Conservation (phyloP, 176 grass and related monocot genomes). For the Panicum miliaceum region DNA sequence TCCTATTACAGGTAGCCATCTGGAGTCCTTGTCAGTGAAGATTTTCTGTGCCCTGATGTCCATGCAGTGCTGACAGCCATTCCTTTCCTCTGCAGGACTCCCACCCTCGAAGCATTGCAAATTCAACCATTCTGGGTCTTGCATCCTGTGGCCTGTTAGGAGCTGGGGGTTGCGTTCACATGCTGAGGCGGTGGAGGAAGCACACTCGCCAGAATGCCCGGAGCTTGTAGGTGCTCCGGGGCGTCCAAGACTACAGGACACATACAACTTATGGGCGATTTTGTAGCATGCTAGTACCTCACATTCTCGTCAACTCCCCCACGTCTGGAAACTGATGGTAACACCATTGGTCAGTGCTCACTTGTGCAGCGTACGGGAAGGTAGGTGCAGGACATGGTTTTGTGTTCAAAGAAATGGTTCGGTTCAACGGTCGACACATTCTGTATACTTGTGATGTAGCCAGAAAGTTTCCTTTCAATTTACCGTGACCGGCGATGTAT, state of each 20-base stretch:
- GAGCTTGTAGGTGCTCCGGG: slow-evolving; percentile 41
- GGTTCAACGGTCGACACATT: not conserved
- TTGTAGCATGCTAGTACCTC: slow-evolving; percentile 18
- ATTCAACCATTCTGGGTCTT: slow-evolving; percentile 75
- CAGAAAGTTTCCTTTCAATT: not conserved
- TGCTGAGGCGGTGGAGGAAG: slow-evolving; percentile 73
- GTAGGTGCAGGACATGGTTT: slow-evolving; percentile 6
- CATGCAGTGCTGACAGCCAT: slow-evolving; percentile 2
- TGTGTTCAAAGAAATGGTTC: slow-evolving; percentile 3
- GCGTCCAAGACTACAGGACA: not conserved
- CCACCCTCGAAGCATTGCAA: slow-evolving; percentile 50
- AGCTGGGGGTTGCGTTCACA: slow-evolving; percentile 63
- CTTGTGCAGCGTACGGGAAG: not conserved
- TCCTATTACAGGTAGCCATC: slow-evolving; percentile 61
- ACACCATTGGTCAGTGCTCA: not conserved
- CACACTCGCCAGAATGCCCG: slow-evolving; percentile 59
- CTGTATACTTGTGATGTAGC: not conserved
- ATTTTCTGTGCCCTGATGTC: not conserved
- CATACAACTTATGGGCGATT: not conserved
- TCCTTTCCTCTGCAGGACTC: slow-evolving; percentile 51
- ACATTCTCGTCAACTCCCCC: not conserved
- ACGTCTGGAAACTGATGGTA: not conserved
- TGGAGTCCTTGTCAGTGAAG: not conserved
- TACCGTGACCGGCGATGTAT: not conserved
- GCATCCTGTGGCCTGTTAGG: slow-evolving; percentile 65